Evolutionary conservation across 345 rosid species (phyloP), one percentile per base, ranked within the genome.

Genomic region (Lepidium sativum): DNA sequence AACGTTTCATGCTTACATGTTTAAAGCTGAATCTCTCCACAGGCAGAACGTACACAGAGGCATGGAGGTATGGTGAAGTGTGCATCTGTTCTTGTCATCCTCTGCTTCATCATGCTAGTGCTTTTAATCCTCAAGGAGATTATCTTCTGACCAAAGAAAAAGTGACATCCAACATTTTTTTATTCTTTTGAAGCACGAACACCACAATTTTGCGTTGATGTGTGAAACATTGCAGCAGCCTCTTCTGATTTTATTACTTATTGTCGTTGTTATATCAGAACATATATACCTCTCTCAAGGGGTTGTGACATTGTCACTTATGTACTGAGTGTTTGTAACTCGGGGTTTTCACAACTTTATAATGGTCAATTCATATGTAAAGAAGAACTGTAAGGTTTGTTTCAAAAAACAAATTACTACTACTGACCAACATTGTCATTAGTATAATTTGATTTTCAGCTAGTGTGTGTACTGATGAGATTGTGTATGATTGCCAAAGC

Each of bases 1-100:
- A 34, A 18, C 54, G 14, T 35, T 25, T 66, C 27, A 31, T 41
- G 54, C 18, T 38, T 57, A 49, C 21, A 48, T 47, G 39, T 23
- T 27, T 8, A 53, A 27, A 13, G 32, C 7, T 31, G 25, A 34
- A 34, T 70, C 5, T 8, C 6, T 57, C 23, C n/a, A 75, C 89
- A 95, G 99, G 99, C 99, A 0, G 99, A 91, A 75, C 87, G 88
- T 75, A 84, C 94, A 7, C 97, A 95, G 74, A 85, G 85, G 70
- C 77, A 78, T 70, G 99, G 97, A 18, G 95, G 96, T 41, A 95
- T 91, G 95, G 98, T 95, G 64, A 95, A 80, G 88, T 95, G 97
- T 33, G 97, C 94, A 2, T 67, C 96, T 0, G 89, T 80, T 23
- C 96, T 95, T 5, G 86, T 91, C 39, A 83, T 95, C 27, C 86